Evolutionary conservation across 345 rosid species (phyloP).

Genomic region (Euphorbia lathyris): DNA sequence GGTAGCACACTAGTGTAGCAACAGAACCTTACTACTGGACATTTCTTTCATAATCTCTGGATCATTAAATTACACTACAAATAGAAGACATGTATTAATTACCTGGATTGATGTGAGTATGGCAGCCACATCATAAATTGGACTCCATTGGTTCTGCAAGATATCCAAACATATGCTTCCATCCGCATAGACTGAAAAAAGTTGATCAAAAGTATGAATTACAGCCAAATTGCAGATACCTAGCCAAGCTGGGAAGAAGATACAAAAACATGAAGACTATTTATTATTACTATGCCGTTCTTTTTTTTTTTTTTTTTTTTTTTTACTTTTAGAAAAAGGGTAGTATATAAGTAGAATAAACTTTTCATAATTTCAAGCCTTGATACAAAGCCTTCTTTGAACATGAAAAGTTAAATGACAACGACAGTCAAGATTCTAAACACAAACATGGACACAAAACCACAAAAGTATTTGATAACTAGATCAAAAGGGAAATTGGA

Average conservation of each 20-base stretch:
- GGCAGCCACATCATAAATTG: constrained; percentile 96
- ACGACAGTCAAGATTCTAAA: too few relatives aligned
- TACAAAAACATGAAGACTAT: not conserved
- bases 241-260: not conserved
- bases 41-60: not conserved
- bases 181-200: constrained; percentile 76
- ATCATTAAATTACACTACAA: not conserved
- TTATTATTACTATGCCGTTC: not conserved
- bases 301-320: too few relatives aligned
- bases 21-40: not conserved
- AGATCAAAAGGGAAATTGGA: too few relatives aligned
- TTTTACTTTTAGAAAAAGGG: too few relatives aligned
- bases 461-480: too few relatives aligned
- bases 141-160: constrained; percentile 97
- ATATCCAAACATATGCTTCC: constrained; percentile 97
- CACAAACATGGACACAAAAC: too few relatives aligned
- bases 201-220: not conserved
- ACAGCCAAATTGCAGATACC: not conserved
- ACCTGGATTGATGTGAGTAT: constrained; percentile 98
- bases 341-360: too few relatives aligned
- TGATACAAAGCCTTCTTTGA: too few relatives aligned
- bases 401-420: too few relatives aligned
- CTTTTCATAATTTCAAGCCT: too few relatives aligned
- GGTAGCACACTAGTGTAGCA: not conserved
- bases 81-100: not conserved